These are phyloP conservation scores for Sporisorium scitamineum DNA, from an alignment of 1,284 basidiomycete genomes.

Conservation along the genomic window DNA sequence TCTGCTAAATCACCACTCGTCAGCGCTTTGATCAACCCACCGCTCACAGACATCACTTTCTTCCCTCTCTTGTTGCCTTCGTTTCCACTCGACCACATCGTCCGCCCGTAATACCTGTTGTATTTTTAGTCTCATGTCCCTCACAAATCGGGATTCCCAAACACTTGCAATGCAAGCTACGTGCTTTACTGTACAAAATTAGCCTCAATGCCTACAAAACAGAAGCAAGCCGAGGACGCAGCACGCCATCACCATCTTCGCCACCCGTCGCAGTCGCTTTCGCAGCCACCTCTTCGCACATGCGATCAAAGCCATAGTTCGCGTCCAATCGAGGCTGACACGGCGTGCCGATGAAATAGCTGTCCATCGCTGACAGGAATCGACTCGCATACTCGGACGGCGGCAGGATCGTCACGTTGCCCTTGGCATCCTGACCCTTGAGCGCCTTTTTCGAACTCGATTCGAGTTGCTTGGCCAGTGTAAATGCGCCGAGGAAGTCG, in stretches of 20 bases:
- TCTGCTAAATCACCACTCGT: neutral
- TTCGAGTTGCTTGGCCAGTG: slow-evolving; percentile 62
- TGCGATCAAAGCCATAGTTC: slow-evolving; percentile 40
- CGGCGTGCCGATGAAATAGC: slow-evolving; percentile 57
- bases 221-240: slow-evolving; percentile 25
- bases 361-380: slow-evolving; percentile 53
- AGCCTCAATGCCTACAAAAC: slow-evolving; percentile 28
- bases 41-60: neutral
- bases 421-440: slow-evolving; percentile 55
- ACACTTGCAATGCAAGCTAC: neutral
- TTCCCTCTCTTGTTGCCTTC: neutral
- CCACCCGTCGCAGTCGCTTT: neutral
- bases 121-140: neutral
- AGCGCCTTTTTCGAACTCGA: slow-evolving; percentile 61
- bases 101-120: neutral
- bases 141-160: neutral
- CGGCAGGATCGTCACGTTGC: slow-evolving; percentile 61
- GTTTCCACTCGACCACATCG: neutral
- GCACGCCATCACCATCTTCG: neutral
- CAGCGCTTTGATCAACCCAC: slow-evolving; percentile 1
- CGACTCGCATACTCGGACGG: slow-evolving; percentile 60
- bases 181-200: neutral
- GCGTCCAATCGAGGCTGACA: slow-evolving; percentile 41
- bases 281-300: slow-evolving; percentile 27
- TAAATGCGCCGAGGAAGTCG: slow-evolving; percentile 64